Evolutionary conservation across 495 filamentous ascomycete genomes (phyloP), one percentile per base, ranked within the genome.

Genomic region (Beverwykella pulmonaria): DNA sequence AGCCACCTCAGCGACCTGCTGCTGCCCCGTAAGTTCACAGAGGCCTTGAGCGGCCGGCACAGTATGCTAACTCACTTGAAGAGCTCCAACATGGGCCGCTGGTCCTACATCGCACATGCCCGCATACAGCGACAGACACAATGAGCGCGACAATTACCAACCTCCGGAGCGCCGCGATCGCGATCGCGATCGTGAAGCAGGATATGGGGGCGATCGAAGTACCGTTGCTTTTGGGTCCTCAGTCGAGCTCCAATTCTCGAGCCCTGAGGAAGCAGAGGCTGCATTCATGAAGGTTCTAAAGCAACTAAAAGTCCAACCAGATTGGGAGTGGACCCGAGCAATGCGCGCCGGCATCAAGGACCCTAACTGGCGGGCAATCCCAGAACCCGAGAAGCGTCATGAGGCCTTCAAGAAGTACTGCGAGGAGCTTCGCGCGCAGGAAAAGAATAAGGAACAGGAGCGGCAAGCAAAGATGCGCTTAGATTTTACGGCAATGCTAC

Each of bases 401-500:
- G 82, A 87, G 65, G 92, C 92, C 22, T 98, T 97, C 78, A 91
- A 97, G 82, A 97, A 97, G 81, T 98, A 93, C 80, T 90, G 89
- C 74, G 82, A 90, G 70, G 92, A 98, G 77, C 86, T 96, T 77
- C 86, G 93, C 70, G 82, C 90, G 71, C 91, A 97, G 77, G 94
- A 98, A 79, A 95, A 94, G 80, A 92, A 95, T 70, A 90, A 90
- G 73, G 92, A 92, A 74, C 94, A 94, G 78, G 94, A 97, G 79
- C 89, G 94, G 80, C 86, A 95, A 74, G 86, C 92, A 71, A 98
- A 97, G 79, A 84, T 98, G 70, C 91, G 92, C 67, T 83, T 90
- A 76, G 93, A 98, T 80, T 99, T 98, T 79, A 88, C 87, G 71
- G 93, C 88, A 58, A 99, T 99, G 94, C 82, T 98, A 69, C 91